Percentiles rank a stretch among this genome's conserved stretches.
These are phyloP conservation scores for Leccinum barrowsii DNA, from an alignment of 768 basidiomycete genomes.

Conservation along the genomic window DNA sequence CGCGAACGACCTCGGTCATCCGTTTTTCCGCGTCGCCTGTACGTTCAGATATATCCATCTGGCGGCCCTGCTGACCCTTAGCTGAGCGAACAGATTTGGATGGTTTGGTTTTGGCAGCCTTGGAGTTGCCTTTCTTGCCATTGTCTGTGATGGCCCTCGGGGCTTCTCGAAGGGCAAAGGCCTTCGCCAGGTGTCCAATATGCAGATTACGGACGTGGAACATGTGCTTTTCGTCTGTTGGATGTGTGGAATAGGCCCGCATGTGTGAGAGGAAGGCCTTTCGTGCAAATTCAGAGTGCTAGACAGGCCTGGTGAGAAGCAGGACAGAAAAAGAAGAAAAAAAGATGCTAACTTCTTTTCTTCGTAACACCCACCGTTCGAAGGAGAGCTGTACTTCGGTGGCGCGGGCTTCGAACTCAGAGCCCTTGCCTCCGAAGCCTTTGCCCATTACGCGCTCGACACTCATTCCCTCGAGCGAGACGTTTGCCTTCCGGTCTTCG, in stretches of 20 bases:
- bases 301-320: conserved; percentile 1
- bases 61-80: conserved; percentile 21
- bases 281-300: conserved; percentile 79
- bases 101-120: conserved; percentile 1
- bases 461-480: conserved; percentile 54
- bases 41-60: conserved; percentile 37
- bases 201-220: conserved; percentile 96
- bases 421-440: conserved; percentile 83
- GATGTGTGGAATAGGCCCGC: conserved; percentile 96
- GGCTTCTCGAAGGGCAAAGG: conserved; percentile 87
- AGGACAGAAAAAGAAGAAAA: background rate
- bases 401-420: conserved; percentile 83
- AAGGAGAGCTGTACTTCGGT: conserved; percentile 95
- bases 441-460: conserved; percentile 69
- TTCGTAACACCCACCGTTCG: conserved; percentile 85
- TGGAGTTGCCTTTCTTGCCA: conserved; percentile 16
- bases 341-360: conserved; percentile 56
- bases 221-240: conserved; percentile 90
- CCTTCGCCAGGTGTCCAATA: conserved; percentile 90
- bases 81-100: conserved; percentile 3
- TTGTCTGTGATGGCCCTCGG: conserved; percentile 43
- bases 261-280: conserved; percentile 90
- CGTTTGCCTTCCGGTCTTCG: conserved; percentile 34
- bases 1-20: conserved; percentile 83
- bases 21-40: conserved; percentile 64